These are phyloP conservation scores for Elymus sibiricus DNA, from an alignment of 176 grass and related monocot species.

Conservation along the genomic window DNA sequence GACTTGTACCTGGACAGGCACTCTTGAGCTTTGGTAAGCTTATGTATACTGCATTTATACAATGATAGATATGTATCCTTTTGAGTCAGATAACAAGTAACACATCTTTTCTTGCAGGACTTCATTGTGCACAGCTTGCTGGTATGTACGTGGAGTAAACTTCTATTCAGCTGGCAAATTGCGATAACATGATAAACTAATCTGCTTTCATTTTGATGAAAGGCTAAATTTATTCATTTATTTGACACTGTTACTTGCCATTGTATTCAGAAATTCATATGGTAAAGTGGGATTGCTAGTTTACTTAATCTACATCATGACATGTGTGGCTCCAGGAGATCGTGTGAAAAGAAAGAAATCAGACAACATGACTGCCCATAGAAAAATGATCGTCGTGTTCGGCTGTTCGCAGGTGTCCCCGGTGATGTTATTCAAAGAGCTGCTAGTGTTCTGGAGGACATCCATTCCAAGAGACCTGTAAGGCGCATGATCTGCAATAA, in stretches of 20 bases:
- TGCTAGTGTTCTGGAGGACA: conserved; percentile 58
- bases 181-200: not conserved
- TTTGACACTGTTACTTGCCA: not conserved
- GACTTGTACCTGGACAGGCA: conserved; percentile 89
- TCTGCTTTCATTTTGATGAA: not conserved
- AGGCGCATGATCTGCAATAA: conserved; percentile 45
- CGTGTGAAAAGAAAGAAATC: not conserved
- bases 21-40: conserved; percentile 81
- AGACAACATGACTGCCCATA: not conserved
- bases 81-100: conserved; percentile 18
- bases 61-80: not conserved
- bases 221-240: conserved; percentile 2
- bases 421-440: conserved; percentile 67
- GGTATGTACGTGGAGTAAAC: conserved; percentile 49
- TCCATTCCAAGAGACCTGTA: conserved; percentile 58
- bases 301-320: not conserved
- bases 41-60: conserved; percentile 11
- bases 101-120: conserved; percentile 50
- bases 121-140: conserved; percentile 90
- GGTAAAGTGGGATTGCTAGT: not conserved
- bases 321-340: not conserved
- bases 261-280: conserved; percentile 11
- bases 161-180: conserved; percentile 10
- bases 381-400: conserved; percentile 27
- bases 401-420: conserved; percentile 52